Conservation (phyloP, 140 eudicot species). For the Stevia rebaudiana region DNA sequence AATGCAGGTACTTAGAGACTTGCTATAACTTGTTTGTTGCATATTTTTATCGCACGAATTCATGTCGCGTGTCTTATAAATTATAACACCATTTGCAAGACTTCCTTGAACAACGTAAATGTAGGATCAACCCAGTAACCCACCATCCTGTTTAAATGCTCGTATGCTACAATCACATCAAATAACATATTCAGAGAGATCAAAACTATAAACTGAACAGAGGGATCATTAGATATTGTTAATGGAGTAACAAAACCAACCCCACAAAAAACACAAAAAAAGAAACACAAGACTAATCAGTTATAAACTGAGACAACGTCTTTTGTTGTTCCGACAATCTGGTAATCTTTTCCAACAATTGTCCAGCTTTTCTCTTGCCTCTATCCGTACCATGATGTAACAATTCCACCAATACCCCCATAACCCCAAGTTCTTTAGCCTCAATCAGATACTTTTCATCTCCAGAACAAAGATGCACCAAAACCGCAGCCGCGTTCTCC, state of each 20-base stretch:
- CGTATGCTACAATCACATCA: no score
- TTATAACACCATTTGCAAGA: no score
- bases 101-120: no score
- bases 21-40: no score
- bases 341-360: slow-evolving; percentile 58
- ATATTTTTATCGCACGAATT: no score
- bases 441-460: slow-evolving; percentile 56
- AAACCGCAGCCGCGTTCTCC: slow-evolving; percentile 82
- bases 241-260: slow-evolving; percentile 17
- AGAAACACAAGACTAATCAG: slow-evolving; percentile 10
- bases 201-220: no score
- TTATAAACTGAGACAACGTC: slow-evolving; percentile 22
- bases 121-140: no score
- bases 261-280: slow-evolving; percentile 10
- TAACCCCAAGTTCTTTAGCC: slow-evolving; percentile 60
- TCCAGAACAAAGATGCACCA: slow-evolving; percentile 72
- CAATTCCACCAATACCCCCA: slow-evolving; percentile 48
- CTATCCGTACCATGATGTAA: slow-evolving; percentile 69
- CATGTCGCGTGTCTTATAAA: no score
- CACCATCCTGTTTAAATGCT: no score
- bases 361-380: slow-evolving; percentile 78
- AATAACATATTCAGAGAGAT: no score
- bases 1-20: no score
- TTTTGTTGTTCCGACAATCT: slow-evolving; percentile 59
- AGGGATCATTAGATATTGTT: no score